phyloP scores from a whole-genome alignment of 164 flowering plant genomes.

The Vitis riparia region DNA sequence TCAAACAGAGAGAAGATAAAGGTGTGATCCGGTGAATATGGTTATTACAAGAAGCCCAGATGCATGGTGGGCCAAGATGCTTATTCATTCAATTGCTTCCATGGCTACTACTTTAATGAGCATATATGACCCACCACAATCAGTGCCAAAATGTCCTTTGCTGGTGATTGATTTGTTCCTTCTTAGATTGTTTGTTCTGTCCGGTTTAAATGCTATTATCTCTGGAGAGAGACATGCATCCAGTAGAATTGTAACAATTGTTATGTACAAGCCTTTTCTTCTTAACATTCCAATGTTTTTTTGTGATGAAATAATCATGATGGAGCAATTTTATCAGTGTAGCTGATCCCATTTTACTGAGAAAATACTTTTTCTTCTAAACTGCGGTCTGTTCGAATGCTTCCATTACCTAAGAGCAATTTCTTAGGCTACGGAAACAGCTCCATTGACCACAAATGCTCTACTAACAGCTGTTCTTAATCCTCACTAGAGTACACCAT shows the following conservation, averaged over 20 bases:
- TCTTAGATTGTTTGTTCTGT: background rate
- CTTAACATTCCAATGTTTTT: no score
- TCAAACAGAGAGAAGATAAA: no score
- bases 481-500: constrained; percentile 67
- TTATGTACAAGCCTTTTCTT: no score
- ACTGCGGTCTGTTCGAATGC: constrained; percentile 16
- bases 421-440: constrained; percentile 81
- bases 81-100: no score
- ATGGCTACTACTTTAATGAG: no score
- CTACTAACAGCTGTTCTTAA: constrained; percentile 74
- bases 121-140: background rate
- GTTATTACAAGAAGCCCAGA: no score
- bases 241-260: no score
- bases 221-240: background rate
- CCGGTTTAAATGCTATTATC: background rate
- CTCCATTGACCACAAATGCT: constrained; percentile 87
- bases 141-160: background rate
- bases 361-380: background rate
- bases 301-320: no score
- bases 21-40: no score
- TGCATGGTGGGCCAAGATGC: no score
- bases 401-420: constrained; percentile 48
- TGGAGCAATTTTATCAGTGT: no score
- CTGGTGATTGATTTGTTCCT: background rate
- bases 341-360: no score